Evolutionary conservation across 306 rosid species (phyloP).

Genomic region (Cotoneaster glaucophyllus): DNA sequence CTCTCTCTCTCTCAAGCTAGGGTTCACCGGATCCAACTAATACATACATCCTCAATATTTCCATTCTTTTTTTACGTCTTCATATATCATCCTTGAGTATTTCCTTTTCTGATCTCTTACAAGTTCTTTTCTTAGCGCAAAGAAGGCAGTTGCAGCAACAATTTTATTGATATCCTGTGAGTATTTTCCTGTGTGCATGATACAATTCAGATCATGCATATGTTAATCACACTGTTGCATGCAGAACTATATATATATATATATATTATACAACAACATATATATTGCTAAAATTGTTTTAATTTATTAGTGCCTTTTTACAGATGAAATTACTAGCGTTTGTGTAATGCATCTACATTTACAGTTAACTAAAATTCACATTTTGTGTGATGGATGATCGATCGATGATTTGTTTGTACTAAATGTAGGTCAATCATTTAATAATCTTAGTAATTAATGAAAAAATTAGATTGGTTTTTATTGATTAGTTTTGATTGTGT

Average conservation of each 20-base stretch:
- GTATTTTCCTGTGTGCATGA: conserved; percentile 2
- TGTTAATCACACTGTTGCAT: background rate
- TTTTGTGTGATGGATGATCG: too few relatives aligned
- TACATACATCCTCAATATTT: background rate
- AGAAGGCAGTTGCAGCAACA: conserved; percentile 17
- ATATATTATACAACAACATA: background rate
- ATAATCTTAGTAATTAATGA: too few relatives aligned
- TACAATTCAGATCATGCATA: background rate
- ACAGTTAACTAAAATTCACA: background rate
- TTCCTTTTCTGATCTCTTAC: background rate
- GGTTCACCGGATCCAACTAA: background rate
- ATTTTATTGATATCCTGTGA: conserved; percentile 34
- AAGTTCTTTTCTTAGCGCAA: background rate
- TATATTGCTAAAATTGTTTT: background rate
- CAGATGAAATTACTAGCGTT: background rate
- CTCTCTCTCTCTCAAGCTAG: background rate
- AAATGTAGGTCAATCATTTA: too few relatives aligned
- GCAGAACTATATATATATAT: background rate
- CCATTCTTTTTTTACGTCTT: background rate
- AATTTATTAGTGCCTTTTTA: background rate
- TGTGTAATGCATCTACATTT: background rate
- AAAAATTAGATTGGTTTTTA: too few relatives aligned
- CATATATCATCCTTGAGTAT: background rate
- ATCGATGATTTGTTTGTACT: too few relatives aligned
- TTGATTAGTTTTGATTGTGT: background rate